Percentiles rank a stretch among this genome's conserved stretches.
Conservation (phyloP, 164 flowering plant genomes). For the Annona cherimola region DNA sequence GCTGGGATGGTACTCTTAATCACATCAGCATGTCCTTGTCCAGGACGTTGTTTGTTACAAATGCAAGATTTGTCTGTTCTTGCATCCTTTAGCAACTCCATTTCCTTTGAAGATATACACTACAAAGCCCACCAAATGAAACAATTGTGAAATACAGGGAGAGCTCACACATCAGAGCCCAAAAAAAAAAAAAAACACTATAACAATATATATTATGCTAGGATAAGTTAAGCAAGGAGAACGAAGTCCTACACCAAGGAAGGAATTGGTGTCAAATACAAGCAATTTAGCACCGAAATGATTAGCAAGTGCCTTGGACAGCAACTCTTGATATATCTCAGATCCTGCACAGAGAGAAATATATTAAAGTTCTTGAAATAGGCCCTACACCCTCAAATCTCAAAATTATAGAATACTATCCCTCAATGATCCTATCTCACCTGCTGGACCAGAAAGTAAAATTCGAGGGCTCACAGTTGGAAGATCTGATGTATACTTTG, state of each 20-base stretch:
- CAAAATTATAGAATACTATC: neutral
- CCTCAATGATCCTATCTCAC: conserved; percentile 22
- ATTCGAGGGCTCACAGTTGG: conserved; percentile 76
- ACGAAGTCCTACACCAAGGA: conserved; percentile 68
- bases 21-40: conserved; percentile 31
- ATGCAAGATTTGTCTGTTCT: conserved; percentile 45
- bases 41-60: conserved; percentile 38
- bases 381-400: neutral
- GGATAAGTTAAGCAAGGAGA: neutral
- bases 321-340: conserved; percentile 91
- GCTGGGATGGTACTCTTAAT: conserved; percentile 29
- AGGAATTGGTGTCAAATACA: conserved; percentile 70
- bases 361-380: neutral
- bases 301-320: conserved; percentile 81
- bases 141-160: neutral
- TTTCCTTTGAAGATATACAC: conserved; percentile 72
- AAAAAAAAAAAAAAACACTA: neutral
- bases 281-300: conserved; percentile 80
- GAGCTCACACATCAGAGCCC: neutral
- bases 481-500: conserved; percentile 67
- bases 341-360: conserved; percentile 46
- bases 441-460: conserved; percentile 86
- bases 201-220: neutral
- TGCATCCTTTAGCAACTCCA: conserved; percentile 50
- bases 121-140: conserved; percentile 19